Evolutionary conservation across 2,329 filamentous ascomycete genomes (phyloP).

Genomic region (Calonectria henricotiae): DNA sequence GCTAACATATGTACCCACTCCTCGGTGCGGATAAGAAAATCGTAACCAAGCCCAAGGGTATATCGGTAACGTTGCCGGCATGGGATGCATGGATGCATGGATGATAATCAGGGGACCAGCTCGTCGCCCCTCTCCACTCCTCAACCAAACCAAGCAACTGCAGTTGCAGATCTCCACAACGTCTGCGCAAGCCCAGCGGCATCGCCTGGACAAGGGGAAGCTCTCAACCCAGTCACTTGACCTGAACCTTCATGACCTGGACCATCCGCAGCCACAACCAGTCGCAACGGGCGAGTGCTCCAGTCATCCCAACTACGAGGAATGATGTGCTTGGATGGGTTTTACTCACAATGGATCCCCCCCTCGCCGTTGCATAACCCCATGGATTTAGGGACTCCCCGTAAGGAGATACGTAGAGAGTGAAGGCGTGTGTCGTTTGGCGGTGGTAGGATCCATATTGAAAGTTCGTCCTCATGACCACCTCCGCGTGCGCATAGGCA

Average conservation of each 20-base stretch:
- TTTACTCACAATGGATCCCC: background rate
- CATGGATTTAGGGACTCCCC: background rate
- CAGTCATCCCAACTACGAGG: slow-evolving; percentile 8
- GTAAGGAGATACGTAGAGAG: background rate
- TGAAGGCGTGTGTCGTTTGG: background rate
- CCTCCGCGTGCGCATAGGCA: slow-evolving; percentile 14
- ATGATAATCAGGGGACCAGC: slow-evolving; percentile 3
- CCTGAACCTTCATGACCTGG: slow-evolving; percentile 31
- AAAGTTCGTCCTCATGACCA: slow-evolving; percentile 16
- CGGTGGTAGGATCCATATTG: no score
- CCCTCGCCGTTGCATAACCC: background rate
- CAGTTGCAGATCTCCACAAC: slow-evolving; percentile 26
- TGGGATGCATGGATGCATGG: slow-evolving; percentile 3
- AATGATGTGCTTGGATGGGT: slow-evolving; percentile 16
- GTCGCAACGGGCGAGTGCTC: slow-evolving; percentile 10
- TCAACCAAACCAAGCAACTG: slow-evolving; percentile 2
- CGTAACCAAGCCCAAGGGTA: background rate
- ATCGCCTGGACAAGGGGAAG: background rate
- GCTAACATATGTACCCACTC: background rate
- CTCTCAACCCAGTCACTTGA: slow-evolving; percentile 29
- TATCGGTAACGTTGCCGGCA: slow-evolving; percentile 30
- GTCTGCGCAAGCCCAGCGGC: slow-evolving; percentile 6
- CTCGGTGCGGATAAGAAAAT: background rate
- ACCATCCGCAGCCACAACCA: slow-evolving; percentile 34
- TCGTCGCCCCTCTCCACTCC: background rate